Percentiles rank a stretch among this genome's conserved stretches.
phyloP scores from a whole-genome alignment of 2,329 filamentous ascomycete species.

The Venturia pyrina region DNA sequence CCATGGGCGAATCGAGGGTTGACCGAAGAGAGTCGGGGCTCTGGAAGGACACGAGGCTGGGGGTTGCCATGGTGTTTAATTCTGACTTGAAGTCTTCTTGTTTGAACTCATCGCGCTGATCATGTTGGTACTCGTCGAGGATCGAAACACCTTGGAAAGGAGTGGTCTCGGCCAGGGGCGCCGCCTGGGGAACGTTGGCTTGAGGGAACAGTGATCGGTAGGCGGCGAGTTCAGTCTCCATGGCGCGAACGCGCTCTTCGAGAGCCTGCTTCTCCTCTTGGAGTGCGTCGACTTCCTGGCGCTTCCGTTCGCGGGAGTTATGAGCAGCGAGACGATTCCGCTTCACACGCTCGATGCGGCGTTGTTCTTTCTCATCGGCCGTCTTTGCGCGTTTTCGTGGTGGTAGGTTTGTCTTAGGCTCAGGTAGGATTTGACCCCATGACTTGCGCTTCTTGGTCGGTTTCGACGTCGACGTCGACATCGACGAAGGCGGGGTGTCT shows the following conservation, averaged over 20 bases:
- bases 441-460: slow-evolving; percentile 90
- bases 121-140: slow-evolving; percentile 18
- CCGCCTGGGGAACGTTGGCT: slow-evolving; percentile 9
- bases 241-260: slow-evolving; percentile 49
- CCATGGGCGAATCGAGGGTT: slow-evolving; percentile 14
- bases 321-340: slow-evolving; percentile 93
- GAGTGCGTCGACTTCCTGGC: slow-evolving; percentile 78
- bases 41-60: slow-evolving; percentile 1
- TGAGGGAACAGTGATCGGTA: slow-evolving; percentile 25
- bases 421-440: slow-evolving; percentile 93
- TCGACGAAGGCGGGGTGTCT: slow-evolving; percentile 17
- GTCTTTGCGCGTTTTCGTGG: slow-evolving; percentile 97
- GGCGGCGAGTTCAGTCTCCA: slow-evolving; percentile 36
- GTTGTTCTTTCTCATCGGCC: slow-evolving; percentile 96
- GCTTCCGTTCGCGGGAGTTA: slow-evolving; percentile 90
- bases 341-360: slow-evolving; percentile 91
- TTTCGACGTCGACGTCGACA: slow-evolving; percentile 42
- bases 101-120: not conserved
- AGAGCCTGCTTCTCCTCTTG: slow-evolving; percentile 53
- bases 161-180: slow-evolving; percentile 16
- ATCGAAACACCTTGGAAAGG: slow-evolving; percentile 14
- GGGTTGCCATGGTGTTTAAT: not conserved
- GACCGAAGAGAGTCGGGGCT: slow-evolving; percentile 10
- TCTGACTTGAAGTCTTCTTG: not conserved
- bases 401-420: slow-evolving; percentile 92